phyloP scores from a whole-genome alignment of 2,329 filamentous ascomycete species.

The Cucurbitaria berberidis region DNA sequence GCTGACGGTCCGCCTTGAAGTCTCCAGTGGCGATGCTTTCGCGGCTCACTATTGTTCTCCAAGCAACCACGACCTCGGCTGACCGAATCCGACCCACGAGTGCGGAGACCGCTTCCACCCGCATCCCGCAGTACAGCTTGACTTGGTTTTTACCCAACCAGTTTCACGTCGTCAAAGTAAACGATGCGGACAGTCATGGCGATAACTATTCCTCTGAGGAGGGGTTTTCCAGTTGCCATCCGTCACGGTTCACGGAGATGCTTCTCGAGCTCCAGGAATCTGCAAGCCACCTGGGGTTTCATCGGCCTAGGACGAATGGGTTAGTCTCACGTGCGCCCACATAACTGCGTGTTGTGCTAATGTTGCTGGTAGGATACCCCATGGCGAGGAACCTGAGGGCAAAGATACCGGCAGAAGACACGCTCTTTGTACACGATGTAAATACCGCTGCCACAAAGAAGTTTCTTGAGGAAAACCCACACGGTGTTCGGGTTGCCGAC shows the following conservation, averaged over 20 bases:
- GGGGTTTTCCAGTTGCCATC: conserved; percentile 20
- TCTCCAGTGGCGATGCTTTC: conserved; percentile 4
- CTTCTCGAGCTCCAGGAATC: conserved; percentile 52
- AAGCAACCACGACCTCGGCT: conserved; percentile 42
- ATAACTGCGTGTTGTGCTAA: conserved; percentile 29
- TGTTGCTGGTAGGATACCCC: conserved; percentile 62
- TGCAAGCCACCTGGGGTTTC: conserved; percentile 57
- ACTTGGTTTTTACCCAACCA: conserved; percentile 23
- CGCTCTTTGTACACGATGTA: conserved; percentile 69
- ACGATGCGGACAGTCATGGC: conserved; percentile 41
- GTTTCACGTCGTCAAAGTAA: conserved; percentile 15
- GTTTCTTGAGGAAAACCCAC: conserved; percentile 63
- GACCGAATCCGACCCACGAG: conserved; percentile 28
- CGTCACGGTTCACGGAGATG: conserved; percentile 43
- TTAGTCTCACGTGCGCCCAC: conserved; percentile 38
- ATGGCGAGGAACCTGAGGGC: conserved; percentile 75
- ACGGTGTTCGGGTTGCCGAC: conserved; percentile 62
- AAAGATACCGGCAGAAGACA: conserved; percentile 69
- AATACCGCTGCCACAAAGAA: conserved; percentile 62
- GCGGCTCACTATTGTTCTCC: conserved; percentile 14
- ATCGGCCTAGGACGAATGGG: conserved; percentile 60
- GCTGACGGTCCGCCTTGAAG: conserved; percentile 3
- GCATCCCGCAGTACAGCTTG: conserved; percentile 26
- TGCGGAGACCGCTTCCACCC: conserved; percentile 44
- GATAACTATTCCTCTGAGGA: conserved; percentile 36